Percentiles rank a stretch among this genome's conserved stretches.
These are phyloP conservation scores for Hibiscus trionum DNA, from an alignment of 345 rosid species.

Conservation along the genomic window DNA sequence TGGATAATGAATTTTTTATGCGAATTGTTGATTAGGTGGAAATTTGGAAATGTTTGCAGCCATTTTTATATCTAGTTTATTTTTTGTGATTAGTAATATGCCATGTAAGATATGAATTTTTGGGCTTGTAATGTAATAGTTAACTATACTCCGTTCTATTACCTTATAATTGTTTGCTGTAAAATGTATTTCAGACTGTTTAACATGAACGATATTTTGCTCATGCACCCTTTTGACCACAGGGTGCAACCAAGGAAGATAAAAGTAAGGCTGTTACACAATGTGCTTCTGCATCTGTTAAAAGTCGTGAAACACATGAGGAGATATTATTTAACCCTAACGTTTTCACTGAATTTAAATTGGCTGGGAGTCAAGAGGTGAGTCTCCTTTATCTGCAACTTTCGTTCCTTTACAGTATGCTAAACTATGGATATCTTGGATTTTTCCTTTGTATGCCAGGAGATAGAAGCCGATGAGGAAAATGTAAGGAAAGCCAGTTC, in stretches of 20 bases:
- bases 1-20: background rate
- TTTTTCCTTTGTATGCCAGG: conserved; percentile 36
- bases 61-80: background rate
- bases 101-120: background rate
- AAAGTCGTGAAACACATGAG: conserved; percentile 25
- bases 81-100: background rate
- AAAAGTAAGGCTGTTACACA: conserved; percentile 22
- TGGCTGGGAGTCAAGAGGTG: conserved; percentile 83
- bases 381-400: conserved; percentile 5
- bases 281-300: conserved; percentile 33
- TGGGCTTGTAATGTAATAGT: background rate
- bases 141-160: background rate
- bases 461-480: conserved; percentile 73
- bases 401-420: background rate
- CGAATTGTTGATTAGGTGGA: background rate
- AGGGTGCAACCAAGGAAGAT: conserved; percentile 32
- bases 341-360: conserved; percentile 82
- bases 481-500: conserved; percentile 80
- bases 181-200: background rate
- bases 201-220: background rate
- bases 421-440: background rate
- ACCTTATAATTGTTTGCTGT: background rate
- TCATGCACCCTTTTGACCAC: conserved; percentile 1
- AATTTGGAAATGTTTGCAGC: background rate
- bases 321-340: conserved; percentile 86